These are phyloP conservation scores for Aquanectria penicillioides DNA, from an alignment of 2,329 filamentous ascomycete genomes.

Conservation along the genomic window DNA sequence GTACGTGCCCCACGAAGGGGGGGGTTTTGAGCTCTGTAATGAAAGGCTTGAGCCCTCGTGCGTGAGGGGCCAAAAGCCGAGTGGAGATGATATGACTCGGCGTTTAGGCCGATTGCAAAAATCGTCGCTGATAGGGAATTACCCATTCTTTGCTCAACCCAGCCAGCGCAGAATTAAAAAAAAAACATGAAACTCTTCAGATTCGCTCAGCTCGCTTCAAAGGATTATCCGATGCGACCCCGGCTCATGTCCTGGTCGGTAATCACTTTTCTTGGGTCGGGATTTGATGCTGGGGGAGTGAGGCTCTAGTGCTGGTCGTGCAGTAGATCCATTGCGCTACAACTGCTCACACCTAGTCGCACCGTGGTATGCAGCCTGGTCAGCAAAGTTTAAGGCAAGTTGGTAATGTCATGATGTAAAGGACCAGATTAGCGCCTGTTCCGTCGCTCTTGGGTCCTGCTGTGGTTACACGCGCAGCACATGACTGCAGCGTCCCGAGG, in stretches of 20 bases:
- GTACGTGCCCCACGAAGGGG: too few relatives aligned
- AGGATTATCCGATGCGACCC: constrained; percentile 8
- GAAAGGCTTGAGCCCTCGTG: too few relatives aligned
- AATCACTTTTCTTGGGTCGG: not conserved
- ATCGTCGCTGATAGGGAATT: not conserved
- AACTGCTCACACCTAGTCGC: too few relatives aligned
- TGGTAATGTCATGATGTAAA: too few relatives aligned
- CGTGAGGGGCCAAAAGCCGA: constrained; percentile 9
- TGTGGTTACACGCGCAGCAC: not conserved
- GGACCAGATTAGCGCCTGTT: too few relatives aligned
- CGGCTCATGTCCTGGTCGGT: not conserved
- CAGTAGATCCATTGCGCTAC: too few relatives aligned
- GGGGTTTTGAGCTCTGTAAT: too few relatives aligned
- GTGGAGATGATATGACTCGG: not conserved
- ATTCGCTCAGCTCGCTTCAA: not conserved
- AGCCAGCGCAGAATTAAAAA: not conserved
- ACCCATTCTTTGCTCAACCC: too few relatives aligned
- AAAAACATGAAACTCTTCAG: not conserved
- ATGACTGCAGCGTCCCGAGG: not conserved
- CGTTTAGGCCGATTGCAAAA: constrained; percentile 13
- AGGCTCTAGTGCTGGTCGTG: too few relatives aligned
- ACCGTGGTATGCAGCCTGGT: too few relatives aligned
- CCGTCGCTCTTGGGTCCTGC: not conserved
- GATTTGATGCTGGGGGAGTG: not conserved
- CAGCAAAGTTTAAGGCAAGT: too few relatives aligned